These are phyloP conservation scores for Trichaptum fuscoviolaceum DNA, from an alignment of 768 basidiomycete species.

Conservation along the genomic window DNA sequence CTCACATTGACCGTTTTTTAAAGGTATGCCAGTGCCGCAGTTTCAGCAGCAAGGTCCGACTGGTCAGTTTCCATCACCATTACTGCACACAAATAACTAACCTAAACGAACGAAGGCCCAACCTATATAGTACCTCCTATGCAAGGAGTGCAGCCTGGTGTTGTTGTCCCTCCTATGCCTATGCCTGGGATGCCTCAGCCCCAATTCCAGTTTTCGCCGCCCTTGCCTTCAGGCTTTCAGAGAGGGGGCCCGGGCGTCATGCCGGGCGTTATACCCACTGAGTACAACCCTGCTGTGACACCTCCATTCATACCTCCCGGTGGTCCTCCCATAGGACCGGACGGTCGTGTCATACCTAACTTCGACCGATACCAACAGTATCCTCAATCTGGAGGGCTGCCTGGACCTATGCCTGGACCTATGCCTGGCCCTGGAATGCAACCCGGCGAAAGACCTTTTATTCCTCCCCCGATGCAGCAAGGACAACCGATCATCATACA, in stretches of 20 bases:
- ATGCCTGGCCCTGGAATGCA: neutral
- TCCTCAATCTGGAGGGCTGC: neutral
- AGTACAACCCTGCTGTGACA: neutral
- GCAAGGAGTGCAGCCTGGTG: conserved; percentile 12
- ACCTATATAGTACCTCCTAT: conserved; percentile 7
- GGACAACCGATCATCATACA: neutral
- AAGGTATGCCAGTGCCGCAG: neutral
- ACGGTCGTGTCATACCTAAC: neutral
- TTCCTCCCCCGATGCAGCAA: neutral
- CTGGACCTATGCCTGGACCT: neutral
- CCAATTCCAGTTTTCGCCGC: neutral
- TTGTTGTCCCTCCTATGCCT: conserved; percentile 21
- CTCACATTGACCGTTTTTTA: neutral
- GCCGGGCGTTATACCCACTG: neutral
- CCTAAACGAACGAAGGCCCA: neutral
- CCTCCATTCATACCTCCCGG: neutral
- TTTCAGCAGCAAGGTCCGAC: neutral
- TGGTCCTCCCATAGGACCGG: neutral
- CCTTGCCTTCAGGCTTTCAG: neutral
- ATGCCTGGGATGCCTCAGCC: neutral
- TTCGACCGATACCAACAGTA: neutral
- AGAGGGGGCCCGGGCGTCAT: neutral
- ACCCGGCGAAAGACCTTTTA: neutral
- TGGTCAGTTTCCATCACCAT: neutral
- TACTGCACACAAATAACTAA: neutral